These are phyloP conservation scores for Bertia moriformis DNA, from an alignment of 2,329 filamentous ascomycete species.

Conservation along the genomic window DNA sequence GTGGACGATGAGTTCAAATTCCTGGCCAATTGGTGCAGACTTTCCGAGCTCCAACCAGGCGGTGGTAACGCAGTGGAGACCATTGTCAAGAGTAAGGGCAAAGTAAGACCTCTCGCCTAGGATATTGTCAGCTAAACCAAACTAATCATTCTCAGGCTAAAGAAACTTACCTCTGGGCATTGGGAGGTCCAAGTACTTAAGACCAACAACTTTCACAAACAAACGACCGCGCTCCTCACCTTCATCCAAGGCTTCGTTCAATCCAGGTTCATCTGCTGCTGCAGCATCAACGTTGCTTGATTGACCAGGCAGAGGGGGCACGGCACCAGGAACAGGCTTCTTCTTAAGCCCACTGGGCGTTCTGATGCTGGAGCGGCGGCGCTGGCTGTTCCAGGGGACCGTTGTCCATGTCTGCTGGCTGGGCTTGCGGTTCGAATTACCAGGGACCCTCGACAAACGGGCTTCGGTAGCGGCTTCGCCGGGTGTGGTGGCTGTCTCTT, in stretches of 20 bases:
- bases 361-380: slow-evolving; percentile 47
- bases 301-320: slow-evolving; percentile 75
- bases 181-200: slow-evolving; percentile 87
- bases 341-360: slow-evolving; percentile 33
- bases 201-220: slow-evolving; percentile 96
- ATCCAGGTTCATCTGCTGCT: slow-evolving; percentile 37
- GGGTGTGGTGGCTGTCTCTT: background rate
- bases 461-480: slow-evolving; percentile 14
- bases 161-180: slow-evolving; percentile 67
- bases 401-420: slow-evolving; percentile 82
- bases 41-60: slow-evolving; percentile 85
- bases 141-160: background rate
- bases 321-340: slow-evolving; percentile 30
- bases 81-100: slow-evolving; percentile 93
- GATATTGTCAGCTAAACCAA: slow-evolving; percentile 9
- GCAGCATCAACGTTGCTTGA: slow-evolving; percentile 62
- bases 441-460: slow-evolving; percentile 42
- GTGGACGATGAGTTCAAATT: slow-evolving; percentile 92
- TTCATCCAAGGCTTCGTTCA: slow-evolving; percentile 51
- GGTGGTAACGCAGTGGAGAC: slow-evolving; percentile 92
- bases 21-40: slow-evolving; percentile 87
- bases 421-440: slow-evolving; percentile 60
- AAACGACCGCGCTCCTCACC: slow-evolving; percentile 76
- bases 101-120: slow-evolving; percentile 83
- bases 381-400: slow-evolving; percentile 91